Base-by-base conservation (phyloP, 2,329 filamentous ascomycete species). In the Ceratocystis variospora region DNA sequence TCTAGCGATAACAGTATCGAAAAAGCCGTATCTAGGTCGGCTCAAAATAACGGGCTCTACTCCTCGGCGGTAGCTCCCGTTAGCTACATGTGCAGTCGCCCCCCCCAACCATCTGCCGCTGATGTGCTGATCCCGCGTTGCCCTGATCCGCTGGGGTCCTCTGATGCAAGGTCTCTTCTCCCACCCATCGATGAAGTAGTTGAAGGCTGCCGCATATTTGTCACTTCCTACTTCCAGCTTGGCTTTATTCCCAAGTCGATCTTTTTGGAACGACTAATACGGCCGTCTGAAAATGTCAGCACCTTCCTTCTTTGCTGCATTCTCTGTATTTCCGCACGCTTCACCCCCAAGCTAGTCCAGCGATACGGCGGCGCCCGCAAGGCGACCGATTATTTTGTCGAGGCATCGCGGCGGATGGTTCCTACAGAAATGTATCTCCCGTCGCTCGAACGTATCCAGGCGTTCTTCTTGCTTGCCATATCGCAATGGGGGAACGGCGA, bases 401-500 rank as follows among this genome's bases (percentile, higher is more conserved):
- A 70, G 15, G 68, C 68, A 3, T 70, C 73, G 7, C 66, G 67
- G 15, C 64, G 66, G 12, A 70, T 74, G 69, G 71, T 72, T 3
- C 68, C 68, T 0, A 41, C 65, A 0, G 69, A 74, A 66, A 75
- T 75, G 73, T 74, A 71, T 62, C 67, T 62, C 22, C 70, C 72
- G 1, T 71, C 68, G 5, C 70, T 74, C 10, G 72, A 74, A 62
- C 67, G 69, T 7, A 72, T 72, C 12, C 72, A 75, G 63, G 71
- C 68, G 15, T 74, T 75, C 67, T 75, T 75, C 61, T 70, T 75
- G 5, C 64, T 74, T 19, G 70, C 70, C 61, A 74, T 75, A 25
- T 71, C 74, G 2, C 71, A 74, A 48, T 75, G 74, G 73, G 74
- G 73, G 2, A 72, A 74, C 44, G 73, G 72, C 6, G 73, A 74